These are phyloP conservation scores for Phytopythium litorale DNA, from an alignment of 352 stramenopile species.

Conservation along the genomic window DNA sequence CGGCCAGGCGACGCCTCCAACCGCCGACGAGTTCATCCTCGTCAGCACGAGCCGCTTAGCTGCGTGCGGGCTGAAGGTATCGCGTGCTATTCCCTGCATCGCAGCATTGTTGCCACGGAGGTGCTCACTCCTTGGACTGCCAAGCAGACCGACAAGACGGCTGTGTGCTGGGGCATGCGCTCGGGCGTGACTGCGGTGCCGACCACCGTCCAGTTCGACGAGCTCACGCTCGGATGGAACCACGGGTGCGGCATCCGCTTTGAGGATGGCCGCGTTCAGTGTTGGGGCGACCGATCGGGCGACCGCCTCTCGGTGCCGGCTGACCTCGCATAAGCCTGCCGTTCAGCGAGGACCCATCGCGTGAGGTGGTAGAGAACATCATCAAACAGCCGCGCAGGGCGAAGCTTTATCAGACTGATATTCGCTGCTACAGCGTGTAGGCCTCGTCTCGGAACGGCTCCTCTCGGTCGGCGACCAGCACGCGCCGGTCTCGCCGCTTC, in stretches of 20 bases:
- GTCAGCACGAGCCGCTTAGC: constrained; percentile 65
- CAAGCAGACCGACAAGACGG: constrained; percentile 43
- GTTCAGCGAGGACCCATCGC: not conserved
- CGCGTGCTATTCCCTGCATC: not conserved
- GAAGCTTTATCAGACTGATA: not conserved
- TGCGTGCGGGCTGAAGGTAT: constrained; percentile 58
- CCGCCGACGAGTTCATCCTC: constrained; percentile 45
- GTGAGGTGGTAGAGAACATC: not conserved
- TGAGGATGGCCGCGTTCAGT: constrained; percentile 56
- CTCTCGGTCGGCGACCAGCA: constrained; percentile 37
- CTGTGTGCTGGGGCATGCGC: constrained; percentile 65
- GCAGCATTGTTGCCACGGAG: constrained; percentile 1
- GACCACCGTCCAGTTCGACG: constrained; percentile 52
- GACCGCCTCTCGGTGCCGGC: constrained; percentile 44
- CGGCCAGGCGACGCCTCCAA: constrained; percentile 44
- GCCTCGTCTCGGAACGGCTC: constrained; percentile 35
- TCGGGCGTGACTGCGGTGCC: constrained; percentile 58
- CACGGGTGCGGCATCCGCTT: constrained; percentile 68
- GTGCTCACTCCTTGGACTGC: constrained; percentile 11
- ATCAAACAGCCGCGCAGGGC: not conserved
- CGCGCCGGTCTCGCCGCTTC: constrained; percentile 17
- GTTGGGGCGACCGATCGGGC: constrained; percentile 53
- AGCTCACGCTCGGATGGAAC: constrained; percentile 69
- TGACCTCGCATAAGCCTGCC: constrained; percentile 1
- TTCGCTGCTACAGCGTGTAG: not conserved